Evolutionary conservation across 768 basidiomycete genomes (phyloP).

Genomic region (Rhodosporidiobolus sp.): DNA sequence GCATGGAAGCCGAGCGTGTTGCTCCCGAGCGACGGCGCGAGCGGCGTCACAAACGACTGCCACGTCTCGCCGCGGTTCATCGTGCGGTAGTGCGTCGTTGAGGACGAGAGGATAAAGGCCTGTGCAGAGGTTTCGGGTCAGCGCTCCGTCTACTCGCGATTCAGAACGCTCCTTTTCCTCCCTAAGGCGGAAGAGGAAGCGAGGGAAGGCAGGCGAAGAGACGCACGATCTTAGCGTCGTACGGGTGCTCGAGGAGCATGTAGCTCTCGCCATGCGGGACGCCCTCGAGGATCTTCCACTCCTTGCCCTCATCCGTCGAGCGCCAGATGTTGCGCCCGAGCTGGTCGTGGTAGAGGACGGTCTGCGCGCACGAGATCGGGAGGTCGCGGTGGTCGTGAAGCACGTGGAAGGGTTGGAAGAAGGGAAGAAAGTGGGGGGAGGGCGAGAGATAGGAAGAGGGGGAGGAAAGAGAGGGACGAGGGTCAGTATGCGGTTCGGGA

Average conservation of each 20-base stretch:
- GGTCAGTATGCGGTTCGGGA: too few relatives aligned
- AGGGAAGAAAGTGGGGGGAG: neutral
- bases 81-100: conserved; percentile 79
- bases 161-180: too few relatives aligned
- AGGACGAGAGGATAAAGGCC: conserved; percentile 81
- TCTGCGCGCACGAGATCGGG: conserved; percentile 48
- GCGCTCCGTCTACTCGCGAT: neutral
- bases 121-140: conserved; percentile 46
- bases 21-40: conserved; percentile 59
- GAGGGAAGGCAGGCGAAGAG: neutral
- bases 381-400: neutral
- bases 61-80: conserved; percentile 83
- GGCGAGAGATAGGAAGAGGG: conserved; percentile 11
- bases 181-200: neutral
- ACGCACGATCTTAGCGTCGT: conserved; percentile 69
- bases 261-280: conserved; percentile 61
- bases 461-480: too few relatives aligned
- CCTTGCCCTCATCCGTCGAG: conserved; percentile 82
- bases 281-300: conserved; percentile 56
- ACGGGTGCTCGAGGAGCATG: conserved; percentile 82
- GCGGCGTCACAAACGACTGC: conserved; percentile 70
- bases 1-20: conserved; percentile 84
- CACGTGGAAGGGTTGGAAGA: neutral
- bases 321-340: conserved; percentile 66
- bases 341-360: conserved; percentile 77